Evolutionary conservation across 2,329 filamentous ascomycete species (phyloP), one percentile per base, ranked within the genome.

Genomic region (Pezicula neosporulosa): DNA sequence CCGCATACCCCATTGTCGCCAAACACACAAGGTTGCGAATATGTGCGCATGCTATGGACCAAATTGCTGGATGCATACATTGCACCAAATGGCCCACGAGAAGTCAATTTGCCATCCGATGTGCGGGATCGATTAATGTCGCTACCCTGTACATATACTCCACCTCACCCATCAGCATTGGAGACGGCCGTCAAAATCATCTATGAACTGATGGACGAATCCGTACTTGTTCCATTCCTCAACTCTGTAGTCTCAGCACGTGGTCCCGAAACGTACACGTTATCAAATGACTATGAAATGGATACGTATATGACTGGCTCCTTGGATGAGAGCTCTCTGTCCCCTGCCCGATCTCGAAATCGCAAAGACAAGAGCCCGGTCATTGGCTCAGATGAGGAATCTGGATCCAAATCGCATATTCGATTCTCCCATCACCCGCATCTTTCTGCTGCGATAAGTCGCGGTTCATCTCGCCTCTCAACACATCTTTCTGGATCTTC

Each of bases 121-220:
- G 90, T 97, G 42, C 87, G 93, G 35, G 90, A 97, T 66, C 82
- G 81, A 35, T 77, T 99, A 19, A 77, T 97, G 33, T 76, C 76
- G 39, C 77, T 87, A 38, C 78, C 83, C 7, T 76, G 75, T 54
- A 70, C 78, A 13, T 73, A 77, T 6, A 77, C 84, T 0, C 90
- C 93, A 6, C 87, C 86, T 5, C 73, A 83, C 52, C 92, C 94
- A 1, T 82, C 86, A 38, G 82, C 85, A 49, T 76, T 99, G 15
- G 87, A 95, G 54, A 81, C 89, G 47, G 91, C 94, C 18, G 88
- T 96, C 21, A 81, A 82, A 55, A 95, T 96, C 55, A 89, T 97
- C 38, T 92, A 93, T 68, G 94, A 97, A 61, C 76, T 99, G 50
- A 97, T 99, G 92, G 95, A 96, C 63, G 94, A 97, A 67, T 97